Evolutionary conservation across 2,329 filamentous ascomycete genomes (phyloP).

Genomic region (Stagonosporopsis chrysanthemi): DNA sequence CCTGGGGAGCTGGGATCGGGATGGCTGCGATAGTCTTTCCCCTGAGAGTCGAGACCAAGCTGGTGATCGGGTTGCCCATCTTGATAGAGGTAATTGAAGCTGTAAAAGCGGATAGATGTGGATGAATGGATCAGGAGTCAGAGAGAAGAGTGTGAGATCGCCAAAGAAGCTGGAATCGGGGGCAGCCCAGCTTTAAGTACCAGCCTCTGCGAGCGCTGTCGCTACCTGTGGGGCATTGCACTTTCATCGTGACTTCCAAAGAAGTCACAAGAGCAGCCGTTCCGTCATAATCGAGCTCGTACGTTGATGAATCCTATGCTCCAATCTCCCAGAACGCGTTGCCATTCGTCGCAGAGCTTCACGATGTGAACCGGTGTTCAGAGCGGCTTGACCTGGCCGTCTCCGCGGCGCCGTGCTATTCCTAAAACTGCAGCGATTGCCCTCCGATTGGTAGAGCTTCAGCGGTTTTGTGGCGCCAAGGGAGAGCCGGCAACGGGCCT

Average conservation of each 20-base stretch:
- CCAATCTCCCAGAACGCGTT: neutral
- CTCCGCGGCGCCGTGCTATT: neutral
- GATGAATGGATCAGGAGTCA: neutral
- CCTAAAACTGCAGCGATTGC: neutral
- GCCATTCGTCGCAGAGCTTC: conserved; percentile 2
- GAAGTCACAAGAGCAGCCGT: neutral
- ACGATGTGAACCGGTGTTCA: too few relatives aligned
- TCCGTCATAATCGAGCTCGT: neutral
- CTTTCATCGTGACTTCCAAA: conserved; percentile 15
- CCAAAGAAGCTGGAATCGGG: neutral
- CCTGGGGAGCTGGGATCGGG: conserved; percentile 3
- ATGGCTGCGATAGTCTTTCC: neutral
- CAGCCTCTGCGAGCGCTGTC: neutral
- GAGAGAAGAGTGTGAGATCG: neutral
- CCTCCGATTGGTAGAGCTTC: conserved; percentile 2
- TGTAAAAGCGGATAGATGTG: neutral
- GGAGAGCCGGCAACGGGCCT: neutral
- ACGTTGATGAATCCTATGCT: conserved; percentile 3
- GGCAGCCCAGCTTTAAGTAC: neutral
- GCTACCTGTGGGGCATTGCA: neutral
- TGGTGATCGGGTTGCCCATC: neutral
- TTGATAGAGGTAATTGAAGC: neutral
- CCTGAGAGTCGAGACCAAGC: too few relatives aligned
- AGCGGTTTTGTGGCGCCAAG: neutral
- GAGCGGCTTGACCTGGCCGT: neutral